Percentiles rank a stretch among this genome's conserved stretches.
phyloP scores from a whole-genome alignment of 108 stramenopile species.

The Schizochytrium sp. region DNA sequence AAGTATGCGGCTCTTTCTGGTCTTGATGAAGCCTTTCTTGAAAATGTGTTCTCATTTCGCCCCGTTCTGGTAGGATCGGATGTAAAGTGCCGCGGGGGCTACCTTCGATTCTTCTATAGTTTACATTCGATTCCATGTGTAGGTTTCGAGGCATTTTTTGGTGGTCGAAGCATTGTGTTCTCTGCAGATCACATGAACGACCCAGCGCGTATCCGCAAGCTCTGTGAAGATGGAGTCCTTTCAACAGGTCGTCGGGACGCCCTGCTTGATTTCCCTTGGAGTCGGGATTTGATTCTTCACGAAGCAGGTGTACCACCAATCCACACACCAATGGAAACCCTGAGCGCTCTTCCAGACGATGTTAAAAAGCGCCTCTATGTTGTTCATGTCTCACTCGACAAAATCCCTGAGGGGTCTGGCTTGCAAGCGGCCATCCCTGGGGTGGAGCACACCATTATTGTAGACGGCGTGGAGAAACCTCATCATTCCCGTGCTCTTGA shows the following conservation, averaged over 20 bases:
- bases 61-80: slow-evolving; percentile 63
- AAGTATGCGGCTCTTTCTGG: slow-evolving; percentile 68
- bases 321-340: slow-evolving; percentile 68
- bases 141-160: slow-evolving; percentile 67
- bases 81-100: slow-evolving; percentile 63
- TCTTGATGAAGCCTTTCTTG: slow-evolving; percentile 33
- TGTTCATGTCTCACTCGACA: slow-evolving; percentile 66
- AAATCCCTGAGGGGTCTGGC: slow-evolving; percentile 65
- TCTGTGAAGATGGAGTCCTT: slow-evolving; percentile 67
- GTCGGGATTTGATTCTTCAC: slow-evolving; percentile 67
- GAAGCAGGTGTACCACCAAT: slow-evolving; percentile 70
- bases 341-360: slow-evolving; percentile 63
- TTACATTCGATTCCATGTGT: slow-evolving; percentile 69
- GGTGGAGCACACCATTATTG: slow-evolving; percentile 68
- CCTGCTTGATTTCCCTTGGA: slow-evolving; percentile 71
- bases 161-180: slow-evolving; percentile 66
- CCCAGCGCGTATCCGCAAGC: slow-evolving; percentile 64
- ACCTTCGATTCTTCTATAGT: slow-evolving; percentile 66
- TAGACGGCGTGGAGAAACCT: slow-evolving; percentile 63
- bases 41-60: slow-evolving; percentile 57
- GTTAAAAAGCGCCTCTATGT: slow-evolving; percentile 67
- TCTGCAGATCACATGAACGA: slow-evolving; percentile 71
- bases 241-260: slow-evolving; percentile 66
- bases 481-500: slow-evolving; percentile 65
- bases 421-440: slow-evolving; percentile 67